These are phyloP conservation scores for Tylopilus sp. DNA, from an alignment of 768 basidiomycete genomes.

Conservation along the genomic window DNA sequence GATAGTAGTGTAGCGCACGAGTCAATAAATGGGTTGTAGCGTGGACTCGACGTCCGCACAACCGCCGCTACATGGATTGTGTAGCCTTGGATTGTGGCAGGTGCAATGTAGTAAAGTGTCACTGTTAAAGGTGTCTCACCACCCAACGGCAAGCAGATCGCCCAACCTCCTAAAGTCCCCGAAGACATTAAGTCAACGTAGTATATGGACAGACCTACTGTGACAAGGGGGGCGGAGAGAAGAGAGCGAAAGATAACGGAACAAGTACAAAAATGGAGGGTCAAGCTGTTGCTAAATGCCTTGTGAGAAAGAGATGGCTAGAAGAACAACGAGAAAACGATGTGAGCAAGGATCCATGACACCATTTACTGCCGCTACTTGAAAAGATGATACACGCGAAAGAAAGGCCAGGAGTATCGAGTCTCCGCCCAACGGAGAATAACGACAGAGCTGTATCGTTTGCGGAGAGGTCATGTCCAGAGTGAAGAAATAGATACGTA, in stretches of 20 bases:
- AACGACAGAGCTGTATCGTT: slow-evolving; percentile 19
- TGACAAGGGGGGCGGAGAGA: slow-evolving; percentile 9
- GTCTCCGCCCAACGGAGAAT: slow-evolving; percentile 10
- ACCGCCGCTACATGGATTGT: too few species aligned
- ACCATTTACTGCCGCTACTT: slow-evolving; percentile 1
- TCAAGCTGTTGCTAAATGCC: slow-evolving; percentile 6
- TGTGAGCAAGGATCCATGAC: slow-evolving; percentile 1
- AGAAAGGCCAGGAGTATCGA: slow-evolving; percentile 5
- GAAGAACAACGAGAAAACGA: not conserved
- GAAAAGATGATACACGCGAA: not conserved
- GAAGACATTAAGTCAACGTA: slow-evolving; percentile 20
- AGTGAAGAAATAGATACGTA: slow-evolving; percentile 34
- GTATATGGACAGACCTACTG: slow-evolving; percentile 23
- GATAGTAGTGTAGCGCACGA: too few species aligned
- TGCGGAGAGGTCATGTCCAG: slow-evolving; percentile 22
- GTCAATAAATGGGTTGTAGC: too few species aligned
- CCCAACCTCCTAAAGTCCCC: slow-evolving; percentile 2
- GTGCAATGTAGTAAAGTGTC: too few species aligned
- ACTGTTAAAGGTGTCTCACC: too few species aligned
- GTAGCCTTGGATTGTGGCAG: too few species aligned
- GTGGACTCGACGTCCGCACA: too few species aligned
- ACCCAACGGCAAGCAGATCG: too few species aligned
- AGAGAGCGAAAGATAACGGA: not conserved
- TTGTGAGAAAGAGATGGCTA: not conserved
- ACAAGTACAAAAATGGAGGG: slow-evolving; percentile 6